Evolutionary conservation across 257 asterid genomes (phyloP), one percentile per base, ranked within the genome.

Genomic region (Jacaranda copaia): DNA sequence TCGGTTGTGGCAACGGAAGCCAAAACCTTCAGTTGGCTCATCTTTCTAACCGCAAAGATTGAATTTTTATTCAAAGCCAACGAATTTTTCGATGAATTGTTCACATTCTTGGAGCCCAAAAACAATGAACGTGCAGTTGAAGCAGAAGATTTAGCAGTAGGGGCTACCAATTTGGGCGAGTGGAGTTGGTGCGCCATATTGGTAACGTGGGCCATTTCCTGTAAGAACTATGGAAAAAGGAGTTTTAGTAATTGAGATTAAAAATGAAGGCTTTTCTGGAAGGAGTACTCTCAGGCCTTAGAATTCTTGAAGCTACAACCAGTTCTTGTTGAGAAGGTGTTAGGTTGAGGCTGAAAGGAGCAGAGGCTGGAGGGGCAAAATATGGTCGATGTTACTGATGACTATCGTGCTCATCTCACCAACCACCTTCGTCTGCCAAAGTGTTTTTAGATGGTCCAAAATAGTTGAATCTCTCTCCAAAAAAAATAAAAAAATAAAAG

Each of bases 1-100:
- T 90, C 91, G 65, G 97, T 79, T 65, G 97, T 81, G 39, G 93
- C 89, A 67, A 83, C 92, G 9, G 98, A 88, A 73, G 93, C 98
- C 73, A 62, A 13, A 69, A 93, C 92, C 82, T 79, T 85, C 72
- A 89, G 45, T 5, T 73, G 81, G 72, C 57, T 58, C 82, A 64
- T 43, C 84, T 71, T 73, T 36, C 77, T 70, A 7, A 68, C 81
- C 0, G 83, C 71, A 82, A 89, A 85, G 80, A 81, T 82, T 8
- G 92, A 81, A 40, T 72, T 83, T 79, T 89, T 88, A 73, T 82
- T 84, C 75, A 68, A 77, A 81, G 42, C 81, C 93, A 85, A 64
- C 45, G 77, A 85, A 60, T 35, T 76, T 61, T 85, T 88, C 62
- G 86, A 75, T 14, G 90, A 83, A 80, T 70, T 79, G 32, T 63